Conservation (phyloP, 176 grass and related monocot genomes). For the Carex kokanica region DNA sequence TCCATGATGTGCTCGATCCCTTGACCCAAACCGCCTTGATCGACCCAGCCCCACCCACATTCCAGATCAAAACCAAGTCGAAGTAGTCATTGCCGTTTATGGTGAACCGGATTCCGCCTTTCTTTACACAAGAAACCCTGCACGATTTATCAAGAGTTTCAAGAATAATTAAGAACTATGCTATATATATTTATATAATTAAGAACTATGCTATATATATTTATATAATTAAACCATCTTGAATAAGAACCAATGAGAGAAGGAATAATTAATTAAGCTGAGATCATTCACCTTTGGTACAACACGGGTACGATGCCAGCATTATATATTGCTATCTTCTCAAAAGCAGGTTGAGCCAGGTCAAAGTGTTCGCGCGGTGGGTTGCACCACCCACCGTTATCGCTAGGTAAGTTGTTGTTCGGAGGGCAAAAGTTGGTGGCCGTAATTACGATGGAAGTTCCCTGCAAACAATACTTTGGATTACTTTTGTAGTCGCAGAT, state of each 20-base stretch:
- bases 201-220: no score
- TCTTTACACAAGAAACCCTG: slow-evolving; percentile 44
- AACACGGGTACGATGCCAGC: slow-evolving; percentile 54
- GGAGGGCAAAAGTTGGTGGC: slow-evolving; percentile 55
- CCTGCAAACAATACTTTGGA: slow-evolving; percentile 12
- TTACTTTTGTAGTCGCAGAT: slow-evolving; percentile 11
- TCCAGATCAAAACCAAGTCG: slow-evolving; percentile 37
- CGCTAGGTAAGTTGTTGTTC: slow-evolving; percentile 32
- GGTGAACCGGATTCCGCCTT: slow-evolving; percentile 44
- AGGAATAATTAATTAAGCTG: neutral
- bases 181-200: neutral
- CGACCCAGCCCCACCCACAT: slow-evolving; percentile 49
- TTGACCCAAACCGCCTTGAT: slow-evolving; percentile 41
- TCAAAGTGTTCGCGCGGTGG: slow-evolving; percentile 49
- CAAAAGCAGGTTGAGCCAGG: slow-evolving; percentile 45
- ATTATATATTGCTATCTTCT: slow-evolving; percentile 38
- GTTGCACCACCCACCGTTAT: slow-evolving; percentile 54
- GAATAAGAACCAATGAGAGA: neutral
- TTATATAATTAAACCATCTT: neutral
- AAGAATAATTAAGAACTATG: neutral
- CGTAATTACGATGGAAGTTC: slow-evolving; percentile 29
- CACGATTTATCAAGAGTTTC: neutral
- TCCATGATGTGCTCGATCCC: slow-evolving; percentile 45
- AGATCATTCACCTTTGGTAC: slow-evolving; percentile 31
- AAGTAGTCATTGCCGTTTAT: slow-evolving; percentile 43